Percentiles rank a stretch among this genome's conserved stretches.
phyloP scores from a whole-genome alignment of 177 flowering plant genomes.

The Tripterygium wilfordii region DNA sequence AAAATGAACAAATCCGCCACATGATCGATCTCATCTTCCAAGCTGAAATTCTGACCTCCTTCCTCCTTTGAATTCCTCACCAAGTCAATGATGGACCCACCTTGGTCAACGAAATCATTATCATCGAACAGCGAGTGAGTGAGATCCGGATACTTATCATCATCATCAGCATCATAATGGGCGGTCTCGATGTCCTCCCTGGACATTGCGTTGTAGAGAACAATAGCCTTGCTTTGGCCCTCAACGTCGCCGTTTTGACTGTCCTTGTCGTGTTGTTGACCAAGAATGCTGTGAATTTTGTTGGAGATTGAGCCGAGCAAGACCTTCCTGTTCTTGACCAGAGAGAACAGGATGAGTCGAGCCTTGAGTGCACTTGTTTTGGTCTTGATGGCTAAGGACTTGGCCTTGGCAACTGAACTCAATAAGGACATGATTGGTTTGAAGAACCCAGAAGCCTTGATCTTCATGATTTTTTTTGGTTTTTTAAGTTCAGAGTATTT shows the following conservation, averaged over 20 bases:
- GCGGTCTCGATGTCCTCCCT: neutral
- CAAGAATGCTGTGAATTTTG: conserved; percentile 38
- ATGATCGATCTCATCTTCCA: conserved; percentile 76
- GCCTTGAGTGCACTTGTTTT: conserved; percentile 1
- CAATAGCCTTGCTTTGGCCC: conserved; percentile 11
- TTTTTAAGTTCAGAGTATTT: neutral
- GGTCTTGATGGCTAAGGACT: conserved; percentile 2
- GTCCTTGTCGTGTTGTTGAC: conserved; percentile 4
- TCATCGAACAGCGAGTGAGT: conserved; percentile 1
- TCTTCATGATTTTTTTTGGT: conserved; percentile 5
- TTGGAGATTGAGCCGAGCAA: conserved; percentile 19
- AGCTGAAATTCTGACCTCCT: conserved; percentile 33
- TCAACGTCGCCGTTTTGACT: conserved; percentile 7
- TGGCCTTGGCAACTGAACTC: conserved; percentile 4
- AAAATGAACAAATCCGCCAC: conserved; percentile 74
- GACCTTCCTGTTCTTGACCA: conserved; percentile 15
- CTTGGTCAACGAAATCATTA: neutral
- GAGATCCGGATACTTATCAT: conserved; percentile 3
- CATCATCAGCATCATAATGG: conserved; percentile 20
- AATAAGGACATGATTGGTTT: neutral
- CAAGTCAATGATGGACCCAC: conserved; percentile 5
- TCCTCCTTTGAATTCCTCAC: conserved; percentile 5
- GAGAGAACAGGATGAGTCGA: neutral
- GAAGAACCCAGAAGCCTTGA: conserved; percentile 2
- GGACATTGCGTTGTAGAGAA: conserved; percentile 16